phyloP scores from a whole-genome alignment of 441 rosid genomes.

The Pelargonium fulgidum region DNA sequence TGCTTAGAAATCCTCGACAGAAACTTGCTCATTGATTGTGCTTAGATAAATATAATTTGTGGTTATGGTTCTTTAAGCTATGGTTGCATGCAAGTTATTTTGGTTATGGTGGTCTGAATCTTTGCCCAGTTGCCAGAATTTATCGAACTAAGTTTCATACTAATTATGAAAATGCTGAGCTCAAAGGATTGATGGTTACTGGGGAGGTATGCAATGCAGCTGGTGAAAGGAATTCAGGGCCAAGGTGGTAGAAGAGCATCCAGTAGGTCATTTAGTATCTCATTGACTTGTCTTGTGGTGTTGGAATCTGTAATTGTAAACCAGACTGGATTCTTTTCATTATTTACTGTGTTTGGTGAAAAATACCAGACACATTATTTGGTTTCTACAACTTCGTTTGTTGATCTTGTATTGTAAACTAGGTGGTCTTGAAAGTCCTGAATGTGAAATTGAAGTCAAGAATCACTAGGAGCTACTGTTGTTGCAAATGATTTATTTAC shows the following conservation, averaged over 20 bases:
- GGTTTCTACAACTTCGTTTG: not conserved
- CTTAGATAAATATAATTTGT: constrained; percentile 45
- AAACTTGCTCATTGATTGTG: constrained; percentile 63
- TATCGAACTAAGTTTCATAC: not conserved
- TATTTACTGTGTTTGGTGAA: constrained; percentile 6
- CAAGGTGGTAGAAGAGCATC: constrained; percentile 18
- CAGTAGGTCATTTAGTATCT: not conserved
- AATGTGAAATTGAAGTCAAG: constrained; percentile 1
- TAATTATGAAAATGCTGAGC: constrained; percentile 13
- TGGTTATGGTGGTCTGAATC: not conserved
- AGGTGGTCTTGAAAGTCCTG: not conserved
- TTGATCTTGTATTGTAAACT: constrained; percentile 3
- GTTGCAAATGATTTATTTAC: too few species aligned
- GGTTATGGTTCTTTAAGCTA: constrained; percentile 27
- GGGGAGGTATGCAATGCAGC: constrained; percentile 28
- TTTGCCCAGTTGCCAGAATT: not conserved
- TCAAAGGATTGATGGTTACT: not conserved
- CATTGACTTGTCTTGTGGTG: not conserved
- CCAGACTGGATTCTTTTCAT: not conserved
- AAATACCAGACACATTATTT: not conserved
- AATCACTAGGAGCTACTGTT: too few species aligned
- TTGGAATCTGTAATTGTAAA: constrained; percentile 6
- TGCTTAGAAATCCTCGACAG: constrained; percentile 35
- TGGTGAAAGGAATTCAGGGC: constrained; percentile 17
- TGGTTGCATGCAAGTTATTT: constrained; percentile 10